Base-by-base conservation (phyloP, 2,329 filamentous ascomycete species). In the Hypoxylon sp. region DNA sequence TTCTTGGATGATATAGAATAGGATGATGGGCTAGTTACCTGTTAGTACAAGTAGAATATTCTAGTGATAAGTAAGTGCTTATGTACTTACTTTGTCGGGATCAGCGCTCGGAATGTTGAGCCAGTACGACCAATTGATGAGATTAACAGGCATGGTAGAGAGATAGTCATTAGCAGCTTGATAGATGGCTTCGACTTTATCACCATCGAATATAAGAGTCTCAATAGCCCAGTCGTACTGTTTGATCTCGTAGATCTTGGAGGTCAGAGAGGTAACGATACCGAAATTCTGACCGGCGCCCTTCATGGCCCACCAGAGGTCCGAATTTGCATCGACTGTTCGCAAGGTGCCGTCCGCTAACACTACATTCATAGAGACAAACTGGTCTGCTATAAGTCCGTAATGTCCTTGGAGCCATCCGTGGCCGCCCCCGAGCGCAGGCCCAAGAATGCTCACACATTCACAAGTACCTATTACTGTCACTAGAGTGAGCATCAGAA, bases 211-310 rank as follows among this genome's bases (percentile, higher is more conserved):
- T n/a, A 73, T 78, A 71, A 83, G 84, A 23, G 77, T 77, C 57
- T 83, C 67, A 1, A 78, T 81, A 53, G 81, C 76, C 51, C 81
- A 79, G 5, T 80, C 79, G 75, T 79, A 83, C 53, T 76, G 74
- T 25, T 63, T 65, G 70, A 77, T 57, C 53, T 74, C 74, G 69
- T 84, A 85, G 53, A 87, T 80, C 72, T 84, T 83, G 17, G 78
- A 78, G 1, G 77, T 81, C 17, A 82, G 73, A 2, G 80, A 81
- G 1, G 83, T 86, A 14, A 88, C 83, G 58, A 89, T 82, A 43
- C 86, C 87, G 63, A 89, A 88, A 75, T 88, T 89, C 64, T 87
- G 84, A 0, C 86, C 87, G 1, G 86, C 87, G 3, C 87, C 87
- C 52, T 80, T 79, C 69, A 89, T 80, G 0, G 80, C 87, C 86